Percentiles rank a stretch among this genome's conserved stretches.
These are phyloP conservation scores for Sistotremastrum suecicum DNA, from an alignment of 768 basidiomycete species.

Conservation along the genomic window DNA sequence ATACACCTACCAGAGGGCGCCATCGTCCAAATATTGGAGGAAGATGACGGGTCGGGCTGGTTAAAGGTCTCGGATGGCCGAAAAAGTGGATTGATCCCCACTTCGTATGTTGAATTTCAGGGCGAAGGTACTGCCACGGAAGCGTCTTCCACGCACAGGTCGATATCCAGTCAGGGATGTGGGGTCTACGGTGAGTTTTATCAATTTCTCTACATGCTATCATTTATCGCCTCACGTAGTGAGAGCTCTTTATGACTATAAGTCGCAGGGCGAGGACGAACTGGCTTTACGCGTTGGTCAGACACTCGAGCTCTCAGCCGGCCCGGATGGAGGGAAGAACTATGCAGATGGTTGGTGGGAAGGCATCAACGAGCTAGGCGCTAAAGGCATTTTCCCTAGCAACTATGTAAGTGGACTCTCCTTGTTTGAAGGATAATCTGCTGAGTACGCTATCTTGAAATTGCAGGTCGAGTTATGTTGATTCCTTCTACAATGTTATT, in stretches of 20 bases:
- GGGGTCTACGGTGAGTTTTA: slow-evolving; percentile 33
- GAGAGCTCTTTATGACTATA: slow-evolving; percentile 70
- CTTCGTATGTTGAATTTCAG: slow-evolving; percentile 50
- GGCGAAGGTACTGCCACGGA: slow-evolving; percentile 11
- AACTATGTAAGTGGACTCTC: slow-evolving; percentile 53
- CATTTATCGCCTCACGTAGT: slow-evolving; percentile 27
- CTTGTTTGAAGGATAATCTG: too few relatives aligned
- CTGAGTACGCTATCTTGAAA: too few relatives aligned
- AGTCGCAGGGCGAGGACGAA: slow-evolving; percentile 60
- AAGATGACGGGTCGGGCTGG: slow-evolving; percentile 82
- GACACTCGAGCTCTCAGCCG: slow-evolving; percentile 47
- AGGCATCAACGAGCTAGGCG: slow-evolving; percentile 50
- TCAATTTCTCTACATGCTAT: not conserved
- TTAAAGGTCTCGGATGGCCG: slow-evolving; percentile 57
- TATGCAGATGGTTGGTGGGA: slow-evolving; percentile 82
- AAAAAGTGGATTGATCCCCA: slow-evolving; percentile 60
- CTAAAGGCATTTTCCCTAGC: slow-evolving; percentile 75
- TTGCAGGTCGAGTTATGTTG: too few relatives aligned
- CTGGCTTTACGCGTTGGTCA: slow-evolving; percentile 47
- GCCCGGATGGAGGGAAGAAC: slow-evolving; percentile 43
- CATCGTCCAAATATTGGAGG: slow-evolving; percentile 52
- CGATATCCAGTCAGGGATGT: slow-evolving; percentile 18
- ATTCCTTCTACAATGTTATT: too few relatives aligned
- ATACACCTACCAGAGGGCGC: slow-evolving; percentile 36
- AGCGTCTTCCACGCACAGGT: slow-evolving; percentile 7